Evolutionary conservation across 1,284 basidiomycete genomes (phyloP).

Genomic region (Polyporus tsugae): DNA sequence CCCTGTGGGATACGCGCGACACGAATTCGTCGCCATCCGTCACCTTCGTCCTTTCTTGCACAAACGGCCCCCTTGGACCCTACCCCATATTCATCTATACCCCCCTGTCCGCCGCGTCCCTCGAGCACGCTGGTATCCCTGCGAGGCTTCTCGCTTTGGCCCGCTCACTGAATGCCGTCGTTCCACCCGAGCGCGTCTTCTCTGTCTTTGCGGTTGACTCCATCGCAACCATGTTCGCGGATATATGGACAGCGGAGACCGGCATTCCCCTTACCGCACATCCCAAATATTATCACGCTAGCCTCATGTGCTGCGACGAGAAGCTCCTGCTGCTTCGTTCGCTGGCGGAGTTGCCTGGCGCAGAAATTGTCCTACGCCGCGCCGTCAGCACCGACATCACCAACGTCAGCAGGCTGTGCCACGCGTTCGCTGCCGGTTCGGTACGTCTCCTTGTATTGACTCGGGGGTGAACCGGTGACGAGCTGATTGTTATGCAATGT

Average conservation of each 20-base stretch:
- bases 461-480: slow-evolving; percentile 7
- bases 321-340: slow-evolving; percentile 48
- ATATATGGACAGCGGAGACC: slow-evolving; percentile 55
- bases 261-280: slow-evolving; percentile 46
- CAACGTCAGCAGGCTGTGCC: slow-evolving; percentile 56
- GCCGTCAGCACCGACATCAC: slow-evolving; percentile 53
- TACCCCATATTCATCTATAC: slow-evolving; percentile 57
- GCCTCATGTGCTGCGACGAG: slow-evolving; percentile 61
- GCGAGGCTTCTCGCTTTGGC: slow-evolving; percentile 40
- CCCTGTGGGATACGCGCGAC: slow-evolving; percentile 42
- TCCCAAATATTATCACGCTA: slow-evolving; percentile 68
- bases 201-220: slow-evolving; percentile 68
- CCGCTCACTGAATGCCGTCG: slow-evolving; percentile 31
- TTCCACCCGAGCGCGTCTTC: slow-evolving; percentile 53
- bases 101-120: slow-evolving; percentile 31
- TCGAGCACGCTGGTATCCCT: slow-evolving; percentile 40
- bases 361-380: slow-evolving; percentile 49
- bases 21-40: slow-evolving; percentile 38
- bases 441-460: slow-evolving; percentile 47
- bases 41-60: slow-evolving; percentile 67
- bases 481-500: slow-evolving; percentile 15
- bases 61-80: slow-evolving; percentile 56
- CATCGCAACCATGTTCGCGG: slow-evolving; percentile 57
- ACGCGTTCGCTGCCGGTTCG: slow-evolving; percentile 63
- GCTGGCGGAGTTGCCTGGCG: slow-evolving; percentile 37